Base-by-base conservation (phyloP, 2,329 filamentous ascomycete species). In the Pestalotiopsis sp. region DNA sequence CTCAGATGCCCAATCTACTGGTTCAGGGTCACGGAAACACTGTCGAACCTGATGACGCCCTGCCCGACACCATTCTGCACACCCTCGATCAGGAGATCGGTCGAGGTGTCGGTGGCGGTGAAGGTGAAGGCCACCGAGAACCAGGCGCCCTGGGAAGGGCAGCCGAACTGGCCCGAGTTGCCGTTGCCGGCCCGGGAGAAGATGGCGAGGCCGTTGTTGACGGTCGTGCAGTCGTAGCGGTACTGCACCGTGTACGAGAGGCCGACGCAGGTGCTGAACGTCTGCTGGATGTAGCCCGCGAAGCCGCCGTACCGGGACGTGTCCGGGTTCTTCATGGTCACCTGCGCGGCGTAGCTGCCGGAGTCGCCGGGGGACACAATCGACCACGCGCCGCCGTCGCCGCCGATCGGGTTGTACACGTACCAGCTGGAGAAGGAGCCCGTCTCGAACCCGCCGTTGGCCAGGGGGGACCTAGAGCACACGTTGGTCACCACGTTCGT, bases 1-100 rank as follows among this genome's bases (percentile, higher is more conserved):
- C 60, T 70, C 2, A 58, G 69, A 12, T 62, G 68, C 17, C 69
- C 67, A 7, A 66, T 67, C 20, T 59, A 59, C 27, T 59, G 57
- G 7, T 59, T 59, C 25, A 59, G 57, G 25, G 57, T 59, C n/a
- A 59, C 57, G 57, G 27, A n/a, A 13, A 59, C 14, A 36, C 27
- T 4, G 57, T 59, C 57, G 27, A 59, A 59, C 57, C 11, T 12
- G 20, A 59, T 59, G 57, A 36, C 27, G 11, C 57, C 57, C 57
- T 36, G 57, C 27, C 25, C 11, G 17, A 59, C 57, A 13, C 57
- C 57, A 31, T 59, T 59, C 12, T 59, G 57, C 57, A 59, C 57
- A 59, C 57, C 57, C 27, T 59, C 57, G 23, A 59, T 36, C n/a
- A 5, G 25, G 27, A 59, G 23, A 4, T n/a, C 14, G 27, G 57